Evolutionary conservation across 495 filamentous ascomycete genomes (phyloP), one percentile per base, ranked within the genome.

Genomic region (Tuber magnatum): DNA sequence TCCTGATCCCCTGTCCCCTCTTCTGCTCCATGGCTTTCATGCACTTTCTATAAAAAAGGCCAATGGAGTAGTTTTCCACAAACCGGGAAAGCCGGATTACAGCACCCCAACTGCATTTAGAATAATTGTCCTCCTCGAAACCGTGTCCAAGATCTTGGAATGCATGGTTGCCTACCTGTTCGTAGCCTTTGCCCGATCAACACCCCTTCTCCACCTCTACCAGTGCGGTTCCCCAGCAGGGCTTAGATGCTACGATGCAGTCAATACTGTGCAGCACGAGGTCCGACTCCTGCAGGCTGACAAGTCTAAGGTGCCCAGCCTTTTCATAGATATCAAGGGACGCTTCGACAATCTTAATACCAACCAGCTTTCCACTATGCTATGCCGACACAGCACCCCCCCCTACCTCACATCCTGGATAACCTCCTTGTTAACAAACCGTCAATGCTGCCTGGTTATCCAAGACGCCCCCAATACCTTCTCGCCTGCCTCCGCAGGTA

Each of bases 61-160:
- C 20, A 38, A 40, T 28, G 70, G 70, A 0, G 38, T 72, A 1
- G 44, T 72, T 5, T 44, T 61, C 10, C 2, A 43, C 20, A 72
- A 72, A 39, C 71, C 71, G 1, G 0, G 28, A 2, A 72, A 72
- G 38, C 10, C 41, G 6, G 42, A 72, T 5, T 72, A 72, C 71
- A 28, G 3, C 24, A 5, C 12, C 42, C 41, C 42, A 3, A 22
- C 42, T 3, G 0, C 71, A 0, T 72, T 51, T 44, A 9, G 71
- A n/a, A 72, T 72, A 3, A 72, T 72, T 6, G 42, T 61, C 8
- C 44, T 72, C 14, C n/a, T 65, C 6, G 28, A 73, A 51, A 72
- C 71, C 0, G 22, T 72, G 39, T 40, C 39, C 3, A 40, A 40
- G 39, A 40, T 40, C 39, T 7, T 40, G 39, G 39, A 40, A 7